Evolutionary conservation across 495 filamentous ascomycete species (phyloP), one percentile per base, ranked within the genome.

Genomic region (Thermochaetoides thermophila): DNA sequence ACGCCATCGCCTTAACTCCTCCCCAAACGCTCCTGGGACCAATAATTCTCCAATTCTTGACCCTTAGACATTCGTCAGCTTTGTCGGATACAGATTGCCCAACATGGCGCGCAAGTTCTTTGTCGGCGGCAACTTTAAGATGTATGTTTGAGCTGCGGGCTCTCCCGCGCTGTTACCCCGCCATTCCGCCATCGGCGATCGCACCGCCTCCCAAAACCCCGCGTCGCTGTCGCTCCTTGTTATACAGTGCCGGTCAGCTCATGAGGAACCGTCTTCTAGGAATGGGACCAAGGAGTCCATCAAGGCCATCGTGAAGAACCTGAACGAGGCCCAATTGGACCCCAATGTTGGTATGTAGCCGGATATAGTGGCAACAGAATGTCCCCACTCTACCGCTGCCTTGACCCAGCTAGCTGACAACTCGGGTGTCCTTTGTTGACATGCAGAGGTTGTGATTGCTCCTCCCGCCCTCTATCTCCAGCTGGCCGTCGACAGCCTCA

Each of bases 121-220:
- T 64, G 84, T 97, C 56, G 89, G 89, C 57, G 89, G 89, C 54
- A 97, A 96, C 75, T 96, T 96, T 71, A 97, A 97, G 69, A 94
- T 93, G 84, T 87, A 57, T 34, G 69, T 62, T 17, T 20, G 20
- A 27, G 20, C 31, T 13, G 3, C 14, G 17, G 16, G 33, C 28
- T 43, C 40, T 34, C 28, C 27, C 42, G 28, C 33, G n/a, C n/a
- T 24, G 6, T 24, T 45, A 43, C 43, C 53, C 51, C 53, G 46
- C 53, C 41, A 47, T 48, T 30, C 14, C 9, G n/a, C 21, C 21
- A 6, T 6, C 21, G 6, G 6, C 6, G 21, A 24, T 24, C 21
- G n/a, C n/a, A n/a, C n/a, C n/a, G 17, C 29, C 0, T 3, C 16
- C 24, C 24, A 37, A 49, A 42, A 40, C 39, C 45, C 44, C 51